Evolutionary conservation across 2,329 filamentous ascomycete species (phyloP).

Genomic region (Fusarium incarnatum): DNA sequence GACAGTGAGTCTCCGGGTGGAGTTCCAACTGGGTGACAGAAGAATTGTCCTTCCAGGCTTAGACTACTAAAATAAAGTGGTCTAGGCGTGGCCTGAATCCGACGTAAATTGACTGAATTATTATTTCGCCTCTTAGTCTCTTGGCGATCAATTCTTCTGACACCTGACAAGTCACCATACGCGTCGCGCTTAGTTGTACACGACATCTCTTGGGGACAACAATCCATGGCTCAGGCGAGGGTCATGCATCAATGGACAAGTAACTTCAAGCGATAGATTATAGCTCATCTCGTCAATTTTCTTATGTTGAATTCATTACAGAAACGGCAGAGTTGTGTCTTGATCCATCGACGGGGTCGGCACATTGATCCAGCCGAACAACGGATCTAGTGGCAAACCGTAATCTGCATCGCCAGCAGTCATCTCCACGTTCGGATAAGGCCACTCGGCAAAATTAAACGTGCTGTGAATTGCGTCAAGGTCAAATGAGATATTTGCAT

Average conservation of each 20-base stretch:
- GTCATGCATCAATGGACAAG: not conserved
- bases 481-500: not conserved
- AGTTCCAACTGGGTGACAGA: not conserved
- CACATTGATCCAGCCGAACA: constrained; percentile 22
- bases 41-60: no score
- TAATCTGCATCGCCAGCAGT: not conserved
- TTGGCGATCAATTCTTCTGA: no score
- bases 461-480: not conserved
- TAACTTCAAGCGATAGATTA: not conserved
- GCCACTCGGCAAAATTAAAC: not conserved
- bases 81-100: accelerated
- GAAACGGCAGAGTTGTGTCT: accelerated
- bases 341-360: not conserved
- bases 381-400: not conserved
- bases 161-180: no score
- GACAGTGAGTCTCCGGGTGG: constrained; percentile 3
- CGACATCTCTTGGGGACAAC: not conserved
- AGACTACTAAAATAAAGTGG: no score
- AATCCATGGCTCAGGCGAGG: not conserved
- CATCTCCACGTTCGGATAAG: not conserved
- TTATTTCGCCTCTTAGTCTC: no score
- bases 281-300: accelerated
- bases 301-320: not conserved
- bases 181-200: no score
- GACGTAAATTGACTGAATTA: no score